phyloP scores from a whole-genome alignment of 208 protist genomes.

The Tritrichomonas foetus region DNA sequence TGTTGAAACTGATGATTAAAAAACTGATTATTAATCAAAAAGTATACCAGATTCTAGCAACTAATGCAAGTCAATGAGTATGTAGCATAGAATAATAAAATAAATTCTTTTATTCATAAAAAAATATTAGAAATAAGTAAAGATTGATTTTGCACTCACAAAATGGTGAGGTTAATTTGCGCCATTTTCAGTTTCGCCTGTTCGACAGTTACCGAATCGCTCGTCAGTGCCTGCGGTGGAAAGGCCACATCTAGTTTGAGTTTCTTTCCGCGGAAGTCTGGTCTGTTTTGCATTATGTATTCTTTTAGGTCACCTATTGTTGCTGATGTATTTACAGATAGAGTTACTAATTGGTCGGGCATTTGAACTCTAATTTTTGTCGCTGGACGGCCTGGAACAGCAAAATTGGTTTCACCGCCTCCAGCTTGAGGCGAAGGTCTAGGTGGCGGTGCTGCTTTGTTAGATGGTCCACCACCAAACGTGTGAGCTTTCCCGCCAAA shows the following conservation, averaged over 20 bases:
- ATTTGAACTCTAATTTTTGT: neutral
- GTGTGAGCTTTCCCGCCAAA: neutral
- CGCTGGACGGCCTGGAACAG: neutral
- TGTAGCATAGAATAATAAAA: too few relatives aligned
- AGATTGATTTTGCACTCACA: too few relatives aligned
- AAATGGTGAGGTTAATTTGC: neutral
- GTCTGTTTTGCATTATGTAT: neutral
- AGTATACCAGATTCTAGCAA: too few relatives aligned
- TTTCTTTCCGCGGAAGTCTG: neutral
- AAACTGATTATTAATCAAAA: too few relatives aligned
- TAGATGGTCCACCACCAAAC: neutral
- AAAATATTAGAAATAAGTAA: too few relatives aligned
- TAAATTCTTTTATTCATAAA: too few relatives aligned
- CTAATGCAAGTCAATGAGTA: too few relatives aligned
- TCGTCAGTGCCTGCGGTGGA: neutral
- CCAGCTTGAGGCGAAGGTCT: neutral
- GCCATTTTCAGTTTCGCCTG: neutral
- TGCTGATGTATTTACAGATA: neutral
- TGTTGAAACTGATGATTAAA: too few relatives aligned
- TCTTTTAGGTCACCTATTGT: neutral
- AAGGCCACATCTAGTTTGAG: neutral
- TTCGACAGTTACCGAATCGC: neutral
- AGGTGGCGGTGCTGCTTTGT: neutral
- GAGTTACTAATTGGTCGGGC: neutral
- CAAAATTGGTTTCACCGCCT: neutral